Evolutionary conservation across 495 filamentous ascomycete species (phyloP), one percentile per base, ranked within the genome.

Genomic region (Aspergillus nanangensis): DNA sequence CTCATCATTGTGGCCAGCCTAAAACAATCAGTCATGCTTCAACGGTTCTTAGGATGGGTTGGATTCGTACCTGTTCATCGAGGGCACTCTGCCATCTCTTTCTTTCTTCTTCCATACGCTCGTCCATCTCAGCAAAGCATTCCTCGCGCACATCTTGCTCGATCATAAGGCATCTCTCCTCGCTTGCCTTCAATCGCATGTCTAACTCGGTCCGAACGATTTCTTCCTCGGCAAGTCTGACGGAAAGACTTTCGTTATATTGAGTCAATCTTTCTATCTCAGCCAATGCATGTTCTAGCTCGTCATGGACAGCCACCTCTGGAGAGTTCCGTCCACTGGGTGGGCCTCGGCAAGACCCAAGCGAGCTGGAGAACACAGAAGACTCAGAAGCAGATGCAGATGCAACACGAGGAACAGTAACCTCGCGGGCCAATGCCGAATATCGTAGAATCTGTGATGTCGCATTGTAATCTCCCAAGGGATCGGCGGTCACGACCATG

Each of bases 401-500:
- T 4, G 90, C 88, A 17, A 91, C 82, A 19, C 92, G 82, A 2
- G 92, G 91, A 3, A 96, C 88, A 0, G 94, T 94, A 13, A 96
- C 85, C 67, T 98, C 93, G 2, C 89, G 81, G 0, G 93, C 94
- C 4, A 97, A 76, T 8, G 93, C 94, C 20, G 90, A 95, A 61
- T 98, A 98, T 11, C 93, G 86, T 4, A 98, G 72, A 25, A 98
- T 97, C 62, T 98, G 93, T 18, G 87, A 90, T 0, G 94, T 97
- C 15, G 93, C 89, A 55, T 97, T 96, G 72, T 89, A 96, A 61
- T 98, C 93, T 10, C 94, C 93, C 13, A 87, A 56, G 0, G 93
- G 92, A 58, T 98, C 93, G 0, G 94, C 93, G 1, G 93, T 95
- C 15, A 97, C 94, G 34, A 97, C 86, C 93, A 98, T 97, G 56